Conservation (phyloP, 2,329 filamentous ascomycete species). For the Xylariaceae sp. region DNA sequence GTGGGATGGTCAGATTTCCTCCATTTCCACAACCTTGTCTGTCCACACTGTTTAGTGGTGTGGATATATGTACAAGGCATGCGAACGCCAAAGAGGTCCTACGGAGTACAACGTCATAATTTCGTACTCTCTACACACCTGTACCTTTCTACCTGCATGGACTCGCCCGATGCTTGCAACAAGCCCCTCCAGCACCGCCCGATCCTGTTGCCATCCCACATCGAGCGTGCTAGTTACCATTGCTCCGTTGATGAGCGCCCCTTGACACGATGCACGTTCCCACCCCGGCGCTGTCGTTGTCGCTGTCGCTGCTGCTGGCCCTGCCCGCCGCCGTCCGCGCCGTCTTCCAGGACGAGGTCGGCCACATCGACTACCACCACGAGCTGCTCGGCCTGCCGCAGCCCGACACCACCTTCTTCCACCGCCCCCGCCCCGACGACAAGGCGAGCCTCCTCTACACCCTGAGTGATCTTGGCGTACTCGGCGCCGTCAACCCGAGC, state of each 20-base stretch:
- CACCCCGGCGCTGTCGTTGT: conserved; percentile 24
- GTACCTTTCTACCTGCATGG: too few species aligned
- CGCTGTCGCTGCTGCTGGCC: conserved; percentile 34
- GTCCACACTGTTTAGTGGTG: too few species aligned
- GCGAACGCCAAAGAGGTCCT: too few species aligned
- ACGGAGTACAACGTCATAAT: too few species aligned
- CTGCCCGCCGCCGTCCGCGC: conserved; percentile 55
- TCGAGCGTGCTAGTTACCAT: conserved; percentile 1
- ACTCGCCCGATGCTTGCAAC: too few species aligned
- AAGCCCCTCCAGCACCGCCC: too few species aligned
- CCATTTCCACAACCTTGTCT: too few species aligned
- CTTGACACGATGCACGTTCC: conserved; percentile 27
- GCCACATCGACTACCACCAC: conserved; percentile 88
- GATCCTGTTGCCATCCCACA: background rate
- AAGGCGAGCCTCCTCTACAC: conserved; percentile 90
- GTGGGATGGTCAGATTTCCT: too few species aligned
- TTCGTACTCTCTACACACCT: too few species aligned
- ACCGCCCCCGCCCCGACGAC: conserved; percentile 75
- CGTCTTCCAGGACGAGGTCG: conserved; percentile 87
- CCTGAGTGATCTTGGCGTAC: conserved; percentile 74
- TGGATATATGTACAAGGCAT: too few species aligned
- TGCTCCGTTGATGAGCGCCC: conserved; percentile 4
- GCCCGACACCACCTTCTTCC: conserved; percentile 87
- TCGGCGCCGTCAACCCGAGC: conserved; percentile 86
- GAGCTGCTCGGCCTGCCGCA: conserved; percentile 80